Conservation (phyloP, 2,329 filamentous ascomycete genomes). For the Colletotrichum karsti region DNA sequence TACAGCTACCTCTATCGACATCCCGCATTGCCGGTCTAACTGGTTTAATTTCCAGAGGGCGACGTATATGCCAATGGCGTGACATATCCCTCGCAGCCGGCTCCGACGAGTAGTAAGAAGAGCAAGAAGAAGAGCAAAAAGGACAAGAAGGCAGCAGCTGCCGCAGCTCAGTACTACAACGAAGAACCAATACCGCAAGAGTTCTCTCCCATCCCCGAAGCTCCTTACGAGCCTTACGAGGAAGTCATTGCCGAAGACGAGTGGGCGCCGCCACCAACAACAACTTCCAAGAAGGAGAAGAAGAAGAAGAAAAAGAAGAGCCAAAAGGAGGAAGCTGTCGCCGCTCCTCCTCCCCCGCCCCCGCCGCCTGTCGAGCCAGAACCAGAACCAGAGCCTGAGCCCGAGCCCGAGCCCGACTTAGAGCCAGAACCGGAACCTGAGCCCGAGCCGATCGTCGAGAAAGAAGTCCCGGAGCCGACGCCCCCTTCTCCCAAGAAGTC, state of each 20-base stretch:
- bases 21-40: background rate
- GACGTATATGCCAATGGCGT: constrained; percentile 24
- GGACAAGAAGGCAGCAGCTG: constrained; percentile 14
- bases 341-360: background rate
- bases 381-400: background rate
- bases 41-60: background rate
- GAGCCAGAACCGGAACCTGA: background rate
- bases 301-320: constrained; percentile 28
- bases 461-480: background rate
- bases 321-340: constrained; percentile 2
- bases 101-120: constrained; percentile 21
- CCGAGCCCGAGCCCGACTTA: background rate
- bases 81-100: constrained; percentile 15
- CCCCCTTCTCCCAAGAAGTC: background rate
- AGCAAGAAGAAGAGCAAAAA: constrained; percentile 33
- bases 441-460: too few relatives aligned
- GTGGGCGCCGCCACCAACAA: constrained; percentile 17
- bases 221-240: constrained; percentile 3
- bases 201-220: background rate
- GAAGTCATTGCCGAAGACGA: constrained; percentile 17
- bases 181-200: constrained; percentile 2
- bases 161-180: background rate
- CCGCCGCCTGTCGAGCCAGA: background rate
- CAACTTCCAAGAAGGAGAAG: constrained; percentile 24
- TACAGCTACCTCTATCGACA: background rate